These are phyloP conservation scores for Theobroma cacao DNA, from an alignment of 345 rosid species.

Conservation along the genomic window DNA sequence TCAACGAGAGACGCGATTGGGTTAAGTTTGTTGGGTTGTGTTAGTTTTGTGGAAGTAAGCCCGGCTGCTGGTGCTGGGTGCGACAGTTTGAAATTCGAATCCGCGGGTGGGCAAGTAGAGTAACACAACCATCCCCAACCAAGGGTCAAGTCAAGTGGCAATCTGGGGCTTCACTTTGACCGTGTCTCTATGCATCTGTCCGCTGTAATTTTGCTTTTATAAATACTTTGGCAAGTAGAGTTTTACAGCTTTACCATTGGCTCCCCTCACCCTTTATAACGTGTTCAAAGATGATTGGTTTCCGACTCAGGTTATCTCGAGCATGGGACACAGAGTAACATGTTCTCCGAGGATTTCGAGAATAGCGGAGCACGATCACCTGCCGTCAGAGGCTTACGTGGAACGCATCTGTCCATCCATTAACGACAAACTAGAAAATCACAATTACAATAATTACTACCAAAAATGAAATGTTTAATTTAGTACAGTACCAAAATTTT, in stretches of 20 bases:
- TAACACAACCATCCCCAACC: neutral
- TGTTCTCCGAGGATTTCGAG: neutral
- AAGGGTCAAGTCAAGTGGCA: neutral
- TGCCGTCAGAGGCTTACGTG: constrained; percentile 1
- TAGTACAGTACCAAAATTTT: too few relatives aligned
- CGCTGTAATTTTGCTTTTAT: too few relatives aligned
- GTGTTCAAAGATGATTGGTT: constrained; percentile 5
- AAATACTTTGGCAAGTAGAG: too few relatives aligned
- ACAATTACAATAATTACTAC: neutral
- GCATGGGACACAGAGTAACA: neutral
- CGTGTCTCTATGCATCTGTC: too few relatives aligned
- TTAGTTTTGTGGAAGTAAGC: neutral
- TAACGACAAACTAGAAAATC: neutral
- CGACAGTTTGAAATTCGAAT: constrained; percentile 8
- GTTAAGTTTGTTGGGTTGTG: neutral
- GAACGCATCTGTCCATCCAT: constrained; percentile 4
- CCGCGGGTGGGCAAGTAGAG: neutral
- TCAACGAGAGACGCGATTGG: neutral
- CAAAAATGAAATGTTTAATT: neutral
- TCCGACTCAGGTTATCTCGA: neutral
- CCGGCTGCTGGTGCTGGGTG: neutral
- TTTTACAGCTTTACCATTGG: too few relatives aligned
- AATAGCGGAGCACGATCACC: constrained; percentile 4
- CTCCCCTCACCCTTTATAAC: neutral
- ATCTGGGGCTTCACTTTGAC: neutral